These are phyloP conservation scores for Puccinellia tenuiflora DNA, from an alignment of 176 grass and related monocot species.

Conservation along the genomic window DNA sequence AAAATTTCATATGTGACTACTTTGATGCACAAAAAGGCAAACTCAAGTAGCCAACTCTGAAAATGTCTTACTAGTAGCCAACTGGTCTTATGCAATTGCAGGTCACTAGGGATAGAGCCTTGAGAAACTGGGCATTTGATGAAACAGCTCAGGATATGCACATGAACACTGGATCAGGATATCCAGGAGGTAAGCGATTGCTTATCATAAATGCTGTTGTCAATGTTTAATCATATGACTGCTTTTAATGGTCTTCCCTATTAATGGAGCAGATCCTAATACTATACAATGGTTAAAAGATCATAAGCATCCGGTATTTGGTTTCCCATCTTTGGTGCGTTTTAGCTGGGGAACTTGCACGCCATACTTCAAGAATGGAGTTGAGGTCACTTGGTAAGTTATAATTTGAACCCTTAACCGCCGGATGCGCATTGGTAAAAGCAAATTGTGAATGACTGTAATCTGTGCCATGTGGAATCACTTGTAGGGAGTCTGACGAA, in stretches of 20 bases:
- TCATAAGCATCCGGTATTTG: slow-evolving; percentile 78
- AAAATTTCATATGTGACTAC: neutral
- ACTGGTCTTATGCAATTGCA: slow-evolving; percentile 24
- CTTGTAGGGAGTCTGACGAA: slow-evolving; percentile 80
- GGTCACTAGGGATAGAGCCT: slow-evolving; percentile 85
- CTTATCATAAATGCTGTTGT: neutral
- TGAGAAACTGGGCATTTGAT: slow-evolving; percentile 81
- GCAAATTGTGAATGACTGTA: slow-evolving; percentile 2
- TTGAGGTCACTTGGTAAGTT: slow-evolving; percentile 77
- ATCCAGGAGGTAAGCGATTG: slow-evolving; percentile 65
- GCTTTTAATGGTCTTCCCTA: neutral
- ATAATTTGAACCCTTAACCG: neutral
- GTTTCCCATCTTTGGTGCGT: slow-evolving; percentile 84
- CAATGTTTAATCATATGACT: neutral
- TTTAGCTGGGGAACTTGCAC: slow-evolving; percentile 97
- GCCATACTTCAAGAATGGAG: slow-evolving; percentile 57
- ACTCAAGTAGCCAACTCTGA: neutral
- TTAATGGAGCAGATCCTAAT: slow-evolving; percentile 56
- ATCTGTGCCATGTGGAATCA: neutral
- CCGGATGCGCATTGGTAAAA: neutral
- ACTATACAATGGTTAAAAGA: slow-evolving; percentile 86
- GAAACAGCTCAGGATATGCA: slow-evolving; percentile 71
- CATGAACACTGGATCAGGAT: slow-evolving; percentile 92
- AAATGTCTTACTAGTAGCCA: neutral
- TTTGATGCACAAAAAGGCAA: neutral